Evolutionary conservation across 2,329 filamentous ascomycete genomes (phyloP).

Genomic region (Tolypocladium pustulatum): DNA sequence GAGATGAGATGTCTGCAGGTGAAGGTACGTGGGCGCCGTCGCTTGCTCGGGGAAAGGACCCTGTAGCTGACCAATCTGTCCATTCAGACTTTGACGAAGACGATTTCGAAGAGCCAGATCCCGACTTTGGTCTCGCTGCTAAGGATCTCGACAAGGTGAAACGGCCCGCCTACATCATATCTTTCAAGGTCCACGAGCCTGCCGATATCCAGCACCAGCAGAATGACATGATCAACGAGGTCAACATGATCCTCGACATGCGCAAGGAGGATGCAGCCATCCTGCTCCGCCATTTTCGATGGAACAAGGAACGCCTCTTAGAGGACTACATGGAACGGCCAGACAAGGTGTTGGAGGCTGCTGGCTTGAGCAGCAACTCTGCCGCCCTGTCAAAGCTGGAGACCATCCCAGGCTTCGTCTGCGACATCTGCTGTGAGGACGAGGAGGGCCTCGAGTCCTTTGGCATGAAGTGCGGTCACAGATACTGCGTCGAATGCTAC

Average conservation of each 20-base stretch:
- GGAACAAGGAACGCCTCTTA: constrained; percentile 93
- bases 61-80: constrained; percentile 5
- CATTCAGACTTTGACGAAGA: constrained; percentile 44
- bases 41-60: neutral
- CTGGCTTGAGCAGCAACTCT: constrained; percentile 64
- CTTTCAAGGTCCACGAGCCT: constrained; percentile 73
- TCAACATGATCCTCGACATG: constrained; percentile 83
- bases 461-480: constrained; percentile 88
- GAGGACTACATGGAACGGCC: constrained; percentile 93
- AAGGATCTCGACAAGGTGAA: constrained; percentile 61
- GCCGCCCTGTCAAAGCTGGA: constrained; percentile 56
- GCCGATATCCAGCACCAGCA: constrained; percentile 77
- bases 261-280: constrained; percentile 86
- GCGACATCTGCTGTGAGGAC: constrained; percentile 96
- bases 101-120: constrained; percentile 47
- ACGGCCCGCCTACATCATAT: constrained; percentile 70
- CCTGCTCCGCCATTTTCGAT: constrained; percentile 76
- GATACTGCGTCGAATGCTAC: constrained; percentile 90
- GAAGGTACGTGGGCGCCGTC: constrained; percentile 30
- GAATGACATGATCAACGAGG: constrained; percentile 75
- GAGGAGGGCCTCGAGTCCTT: constrained; percentile 68
- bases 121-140: constrained; percentile 37
- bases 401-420: constrained; percentile 65
- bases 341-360: constrained; percentile 69
- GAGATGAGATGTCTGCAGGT: constrained; percentile 51